Conservation (phyloP, 371 early-diverging fungal genomes). For the Parasitella parasitica region DNA sequence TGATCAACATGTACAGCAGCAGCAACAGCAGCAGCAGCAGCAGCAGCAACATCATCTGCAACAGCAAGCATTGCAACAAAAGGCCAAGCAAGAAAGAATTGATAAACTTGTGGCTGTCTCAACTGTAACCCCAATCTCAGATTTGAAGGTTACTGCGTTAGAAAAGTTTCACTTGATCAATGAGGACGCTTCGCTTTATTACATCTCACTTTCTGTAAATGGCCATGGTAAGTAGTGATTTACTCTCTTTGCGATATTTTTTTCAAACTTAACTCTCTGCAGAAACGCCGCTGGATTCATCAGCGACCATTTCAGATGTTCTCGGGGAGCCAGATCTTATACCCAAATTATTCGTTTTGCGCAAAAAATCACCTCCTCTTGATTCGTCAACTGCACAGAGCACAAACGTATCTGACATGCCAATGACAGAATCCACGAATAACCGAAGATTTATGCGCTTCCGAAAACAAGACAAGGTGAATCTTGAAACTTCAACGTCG, state of each 20-base stretch:
- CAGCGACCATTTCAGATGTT: conserved; percentile 13
- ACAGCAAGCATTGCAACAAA: background rate
- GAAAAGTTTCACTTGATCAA: conserved; percentile 49
- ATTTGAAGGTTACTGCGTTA: conserved; percentile 32
- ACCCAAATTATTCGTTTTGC: conserved; percentile 35
- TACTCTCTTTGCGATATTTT: too few relatives aligned
- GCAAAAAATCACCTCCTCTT: conserved; percentile 7
- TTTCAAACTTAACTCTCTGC: too few relatives aligned
- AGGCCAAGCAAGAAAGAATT: conserved; percentile 25
- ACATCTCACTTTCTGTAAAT: conserved; percentile 17
- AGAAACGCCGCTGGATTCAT: conserved; percentile 16
- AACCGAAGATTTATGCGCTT: conserved; percentile 8
- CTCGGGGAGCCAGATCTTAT: conserved; percentile 16
- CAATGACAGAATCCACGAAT: background rate
- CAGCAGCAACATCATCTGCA: conserved; percentile 14
- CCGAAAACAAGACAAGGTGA: conserved; percentile 1
- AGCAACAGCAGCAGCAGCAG: conserved; percentile 10
- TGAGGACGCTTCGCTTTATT: conserved; percentile 9
- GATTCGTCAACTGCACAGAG: background rate
- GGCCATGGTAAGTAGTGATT: conserved; percentile 1
- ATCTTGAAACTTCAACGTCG: too few relatives aligned
- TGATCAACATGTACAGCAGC: conserved; percentile 15
- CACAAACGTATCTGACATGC: background rate
- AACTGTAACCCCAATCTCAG: conserved; percentile 28
- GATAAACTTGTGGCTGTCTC: conserved; percentile 48